phyloP scores from a whole-genome alignment of 106 monocot genomes.

The Platanthera guangdongensis region DNA sequence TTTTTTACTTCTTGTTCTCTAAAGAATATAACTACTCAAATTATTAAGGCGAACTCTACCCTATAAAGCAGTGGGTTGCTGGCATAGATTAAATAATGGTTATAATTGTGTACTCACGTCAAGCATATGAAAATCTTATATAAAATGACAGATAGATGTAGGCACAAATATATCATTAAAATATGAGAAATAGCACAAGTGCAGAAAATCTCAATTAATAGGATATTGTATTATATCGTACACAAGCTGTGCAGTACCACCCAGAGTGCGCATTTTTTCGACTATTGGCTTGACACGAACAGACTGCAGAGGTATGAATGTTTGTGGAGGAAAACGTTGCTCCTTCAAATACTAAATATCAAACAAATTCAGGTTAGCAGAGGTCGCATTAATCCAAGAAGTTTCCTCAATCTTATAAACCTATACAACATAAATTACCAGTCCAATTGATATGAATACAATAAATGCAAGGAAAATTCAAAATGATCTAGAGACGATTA shows the following conservation, averaged over 20 bases:
- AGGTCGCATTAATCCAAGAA: not conserved
- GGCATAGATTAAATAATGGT: not conserved
- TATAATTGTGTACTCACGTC: not conserved
- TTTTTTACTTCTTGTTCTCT: not conserved
- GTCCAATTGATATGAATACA: not conserved
- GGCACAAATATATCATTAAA: not conserved
- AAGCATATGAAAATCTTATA: not conserved
- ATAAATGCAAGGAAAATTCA: not conserved
- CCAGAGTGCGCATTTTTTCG: constrained; percentile 76
- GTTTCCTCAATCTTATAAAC: not conserved
- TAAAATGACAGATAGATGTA: not conserved
- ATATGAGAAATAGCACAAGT: not conserved
- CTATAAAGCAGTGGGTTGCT: not conserved
- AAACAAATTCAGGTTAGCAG: constrained; percentile 1
- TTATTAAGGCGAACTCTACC: not conserved
- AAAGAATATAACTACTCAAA: not conserved
- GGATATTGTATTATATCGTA: constrained; percentile 99
- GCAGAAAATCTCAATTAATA: constrained; percentile 8
- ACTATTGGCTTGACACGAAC: constrained; percentile 85
- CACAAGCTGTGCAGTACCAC: constrained; percentile 82
- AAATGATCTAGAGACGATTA: not conserved
- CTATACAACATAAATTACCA: not conserved
- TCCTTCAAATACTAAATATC: constrained; percentile 90
- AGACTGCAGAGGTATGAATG: constrained; percentile 92
- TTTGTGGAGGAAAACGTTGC: constrained; percentile 81